These are phyloP conservation scores for Arxiozyma slooffiae DNA, from an alignment of 1,139 yeast species.

Conservation along the genomic window DNA sequence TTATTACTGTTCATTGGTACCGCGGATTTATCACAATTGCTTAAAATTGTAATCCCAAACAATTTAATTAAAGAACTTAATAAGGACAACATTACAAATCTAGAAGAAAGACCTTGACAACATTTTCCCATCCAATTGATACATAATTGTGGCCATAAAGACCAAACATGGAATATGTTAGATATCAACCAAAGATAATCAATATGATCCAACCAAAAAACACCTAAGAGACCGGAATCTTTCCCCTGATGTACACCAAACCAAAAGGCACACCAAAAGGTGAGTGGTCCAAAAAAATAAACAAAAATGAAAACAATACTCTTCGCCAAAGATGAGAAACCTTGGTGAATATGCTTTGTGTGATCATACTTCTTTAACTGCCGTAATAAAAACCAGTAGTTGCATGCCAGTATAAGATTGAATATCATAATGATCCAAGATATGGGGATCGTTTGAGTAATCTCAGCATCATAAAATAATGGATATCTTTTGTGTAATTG, in stretches of 20 bases:
- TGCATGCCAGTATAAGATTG: conserved; percentile 8
- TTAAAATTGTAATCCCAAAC: conserved; percentile 2
- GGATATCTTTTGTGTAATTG: conserved; percentile 24
- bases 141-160: conserved; percentile 28
- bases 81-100: conserved; percentile 14
- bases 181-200: conserved; percentile 28
- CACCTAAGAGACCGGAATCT: conserved; percentile 25
- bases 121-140: conserved; percentile 29
- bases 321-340: conserved; percentile 15
- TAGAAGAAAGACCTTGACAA: conserved; percentile 25
- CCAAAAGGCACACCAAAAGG: conserved; percentile 16
- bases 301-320: neutral
- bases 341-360: conserved; percentile 25
- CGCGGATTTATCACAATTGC: neutral
- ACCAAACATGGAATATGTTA: conserved; percentile 14
- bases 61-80: conserved; percentile 9
- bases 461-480: conserved; percentile 15
- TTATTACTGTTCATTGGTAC: neutral
- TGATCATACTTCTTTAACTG: conserved; percentile 18
- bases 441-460: conserved; percentile 13
- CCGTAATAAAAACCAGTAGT: conserved; percentile 8
- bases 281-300: conserved; percentile 14
- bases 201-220: conserved; percentile 30
- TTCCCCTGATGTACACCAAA: neutral
- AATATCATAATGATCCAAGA: conserved; percentile 13